Evolutionary conservation across 169 alveolate species (phyloP).

Genomic region (Plasmodium blacklocki): DNA sequence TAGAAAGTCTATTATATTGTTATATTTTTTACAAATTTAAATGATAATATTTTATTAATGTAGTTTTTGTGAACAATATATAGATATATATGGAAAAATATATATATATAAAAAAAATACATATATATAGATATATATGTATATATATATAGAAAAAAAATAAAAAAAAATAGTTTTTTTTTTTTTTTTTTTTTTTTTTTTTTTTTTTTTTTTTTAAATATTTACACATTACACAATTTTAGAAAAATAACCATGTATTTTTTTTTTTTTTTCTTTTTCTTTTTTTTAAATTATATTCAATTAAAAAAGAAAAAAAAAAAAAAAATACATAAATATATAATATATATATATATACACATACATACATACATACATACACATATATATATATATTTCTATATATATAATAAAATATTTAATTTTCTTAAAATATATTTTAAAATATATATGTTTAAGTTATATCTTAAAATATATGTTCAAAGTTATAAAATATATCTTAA

Average conservation of each 20-base stretch:
- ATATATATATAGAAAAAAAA: too few species aligned
- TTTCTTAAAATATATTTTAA: constrained; percentile 9
- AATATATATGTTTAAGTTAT: neutral
- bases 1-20: too few species aligned
- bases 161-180: too few species aligned
- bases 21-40: constrained; percentile 44
- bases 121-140: too few species aligned
- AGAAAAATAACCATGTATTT: constrained; percentile 17
- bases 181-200: too few species aligned
- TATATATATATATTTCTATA: too few species aligned
- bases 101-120: constrained; percentile 1
- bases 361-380: too few species aligned
- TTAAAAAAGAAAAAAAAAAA: constrained; percentile 10
- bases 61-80: neutral
- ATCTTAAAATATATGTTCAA: too few species aligned
- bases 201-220: neutral
- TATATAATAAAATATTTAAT: constrained; percentile 6
- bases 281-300: constrained; percentile 23
- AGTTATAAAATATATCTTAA: neutral
- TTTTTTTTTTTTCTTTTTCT: neutral
- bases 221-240: constrained; percentile 16
- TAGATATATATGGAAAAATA: neutral
- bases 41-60: constrained; percentile 4
- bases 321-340: constrained; percentile 11
- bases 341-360: too few species aligned